Base-by-base conservation (phyloP, 305 asterid genomes). In the Fraxinus floribunda region DNA sequence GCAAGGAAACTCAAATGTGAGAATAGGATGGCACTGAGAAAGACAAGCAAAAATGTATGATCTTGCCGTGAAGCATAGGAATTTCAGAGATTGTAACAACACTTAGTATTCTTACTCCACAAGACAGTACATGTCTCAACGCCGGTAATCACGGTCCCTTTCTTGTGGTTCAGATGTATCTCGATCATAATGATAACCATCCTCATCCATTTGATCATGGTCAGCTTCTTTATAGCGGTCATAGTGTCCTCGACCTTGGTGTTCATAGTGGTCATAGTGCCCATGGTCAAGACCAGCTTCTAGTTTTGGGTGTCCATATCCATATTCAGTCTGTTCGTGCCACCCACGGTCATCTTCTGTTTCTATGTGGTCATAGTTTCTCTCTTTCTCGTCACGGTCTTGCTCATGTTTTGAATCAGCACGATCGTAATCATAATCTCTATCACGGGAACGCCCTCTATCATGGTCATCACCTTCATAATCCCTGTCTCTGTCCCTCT, bases 161-260 rank as follows among this genome's bases (percentile, higher is more conserved):
- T 90, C 99, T 41, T 85, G 88, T 15, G 89, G 86, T 87, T 90
- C 94, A 41, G 95, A 83, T 41, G 90, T 86, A 38, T 82, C 89
- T 55, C 89, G 88, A 68, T 91, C 96, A 84, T 90, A 94, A 62
- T 90, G 92, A 82, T 92, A 92, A 49, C 83, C 88, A 62, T 92
- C 98, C 49, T 91, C 98, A 15, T 93, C 98, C 98, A 91, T 90
- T 84, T 87, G 97, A 83, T 93, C 91, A 64, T 86, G 92, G 55
- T 90, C 92, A 70, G 92, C 71, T 71, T 90, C 94, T 81, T 92
- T 89, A 64, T 90, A 91, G 74, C 94, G 93, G 70, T 91, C 97
- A 32, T 32, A 70, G 8, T 30, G 76, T 70, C 76, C 76, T 32
- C 76, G 76, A 70, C 41, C 41, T 32, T 70, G 38, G 44, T 32